phyloP scores from a whole-genome alignment of 108 stramenopile species.

The Skeletonema marinoi region DNA sequence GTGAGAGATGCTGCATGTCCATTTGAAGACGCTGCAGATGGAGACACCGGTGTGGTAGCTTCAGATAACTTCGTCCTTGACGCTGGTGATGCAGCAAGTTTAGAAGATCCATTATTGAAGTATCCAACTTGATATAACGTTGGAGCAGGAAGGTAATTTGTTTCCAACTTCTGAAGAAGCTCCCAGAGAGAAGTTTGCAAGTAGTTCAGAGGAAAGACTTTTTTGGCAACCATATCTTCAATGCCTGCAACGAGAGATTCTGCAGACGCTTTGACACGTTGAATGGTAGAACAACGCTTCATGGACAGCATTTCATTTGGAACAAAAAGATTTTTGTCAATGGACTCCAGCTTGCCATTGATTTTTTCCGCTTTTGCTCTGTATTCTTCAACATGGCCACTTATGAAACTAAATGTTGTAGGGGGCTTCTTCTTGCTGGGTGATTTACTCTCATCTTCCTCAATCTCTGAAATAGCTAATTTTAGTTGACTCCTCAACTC shows the following conservation, averaged over 20 bases:
- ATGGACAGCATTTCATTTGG: constrained; percentile 1
- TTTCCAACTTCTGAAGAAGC: constrained; percentile 9
- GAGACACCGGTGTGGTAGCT: neutral
- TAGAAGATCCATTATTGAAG: neutral
- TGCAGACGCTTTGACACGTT: neutral
- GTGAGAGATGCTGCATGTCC: neutral
- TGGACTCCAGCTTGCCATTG: neutral
- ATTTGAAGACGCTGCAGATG: neutral
- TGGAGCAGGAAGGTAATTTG: neutral
- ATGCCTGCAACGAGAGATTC: neutral
- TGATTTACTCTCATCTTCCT: neutral
- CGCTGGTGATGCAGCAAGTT: neutral
- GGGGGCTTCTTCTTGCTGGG: neutral
- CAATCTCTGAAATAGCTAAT: neutral
- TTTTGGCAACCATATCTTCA: constrained; percentile 5
- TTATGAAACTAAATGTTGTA: neutral
- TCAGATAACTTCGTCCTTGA: neutral
- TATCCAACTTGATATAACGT: constrained; percentile 14
- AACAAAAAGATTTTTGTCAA: constrained; percentile 8
- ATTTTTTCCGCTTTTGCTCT: constrained; percentile 1
- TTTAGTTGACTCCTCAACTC: constrained; percentile 10
- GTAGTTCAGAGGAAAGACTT: constrained; percentile 5
- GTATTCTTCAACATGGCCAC: constrained; percentile 2
- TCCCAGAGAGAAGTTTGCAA: constrained; percentile 2
- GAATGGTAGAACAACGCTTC: neutral